Conservation (phyloP, 768 basidiomycete species). For the Tephrocybe rancida region DNA sequence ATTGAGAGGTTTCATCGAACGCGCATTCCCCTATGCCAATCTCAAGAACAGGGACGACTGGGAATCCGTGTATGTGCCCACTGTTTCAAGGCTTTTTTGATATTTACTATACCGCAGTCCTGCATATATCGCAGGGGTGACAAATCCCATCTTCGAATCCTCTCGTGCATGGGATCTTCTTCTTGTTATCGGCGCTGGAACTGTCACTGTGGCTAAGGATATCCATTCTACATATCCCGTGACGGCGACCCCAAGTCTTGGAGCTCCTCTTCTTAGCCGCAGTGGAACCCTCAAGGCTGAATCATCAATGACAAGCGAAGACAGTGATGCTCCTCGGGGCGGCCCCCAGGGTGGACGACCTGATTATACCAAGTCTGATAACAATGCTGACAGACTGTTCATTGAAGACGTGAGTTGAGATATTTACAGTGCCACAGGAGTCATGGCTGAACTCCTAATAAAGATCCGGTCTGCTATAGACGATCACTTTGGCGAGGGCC, state of each 20-base stretch:
- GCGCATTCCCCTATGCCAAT: conserved; percentile 95
- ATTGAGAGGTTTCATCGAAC: conserved; percentile 84
- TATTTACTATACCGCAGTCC: conserved; percentile 48
- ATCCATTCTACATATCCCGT: conserved; percentile 64
- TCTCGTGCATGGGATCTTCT: conserved; percentile 90
- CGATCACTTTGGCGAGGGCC: conserved; percentile 89
- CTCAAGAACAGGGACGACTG: conserved; percentile 87
- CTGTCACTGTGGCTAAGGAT: conserved; percentile 87
- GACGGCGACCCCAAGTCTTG: conserved; percentile 36
- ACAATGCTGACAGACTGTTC: conserved; percentile 77
- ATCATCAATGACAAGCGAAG: conserved; percentile 62
- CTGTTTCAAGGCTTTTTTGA: neutral
- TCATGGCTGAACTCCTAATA: conserved; percentile 2
- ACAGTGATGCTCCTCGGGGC: conserved; percentile 64
- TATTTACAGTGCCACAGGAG: neutral
- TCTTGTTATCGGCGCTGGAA: conserved; percentile 87
- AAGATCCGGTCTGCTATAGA: conserved; percentile 86
- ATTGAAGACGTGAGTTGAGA: conserved; percentile 84
- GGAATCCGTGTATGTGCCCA: conserved; percentile 73
- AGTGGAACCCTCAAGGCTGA: conserved; percentile 70
- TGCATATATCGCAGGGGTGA: conserved; percentile 96
- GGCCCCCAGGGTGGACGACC: conserved; percentile 54
- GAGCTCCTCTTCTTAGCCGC: conserved; percentile 50
- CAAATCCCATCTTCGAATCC: conserved; percentile 94
- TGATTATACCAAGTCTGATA: conserved; percentile 61